Evolutionary conservation across 345 rosid genomes (phyloP), one percentile per base, ranked within the genome.

Genomic region (Corymbia maculata): DNA sequence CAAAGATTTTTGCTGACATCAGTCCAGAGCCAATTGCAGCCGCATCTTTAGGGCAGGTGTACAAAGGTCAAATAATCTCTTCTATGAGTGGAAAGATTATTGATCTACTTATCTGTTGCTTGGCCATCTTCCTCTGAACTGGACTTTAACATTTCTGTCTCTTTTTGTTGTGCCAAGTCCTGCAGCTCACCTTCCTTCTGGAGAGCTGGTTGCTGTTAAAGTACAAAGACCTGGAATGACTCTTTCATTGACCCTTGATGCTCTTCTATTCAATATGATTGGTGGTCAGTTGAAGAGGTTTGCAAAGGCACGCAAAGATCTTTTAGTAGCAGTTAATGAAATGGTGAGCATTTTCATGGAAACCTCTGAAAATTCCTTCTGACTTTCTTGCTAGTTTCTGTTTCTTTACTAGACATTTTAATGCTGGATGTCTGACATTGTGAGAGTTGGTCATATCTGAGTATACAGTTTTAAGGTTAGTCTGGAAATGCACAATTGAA

Each of bases 211-310:
- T 90, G 99, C 99, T 88, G 98, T 98, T 89, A 97, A 98, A 90
- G 99, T 98, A 90, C 98, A 97, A 93, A 96, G 99, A 91, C 99
- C 99, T 89, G 99, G 99, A 66, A 96, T 97, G 97, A 90, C 93
- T 49, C 93, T 92, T 88, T 86, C 89, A 32, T 94, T 97, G 94
- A 97, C 98, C 90, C 99, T 96, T 93, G 99, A 97, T 91, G 99
- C 99, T 53, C 93, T 95, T 85, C 93, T 97, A 89, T 97, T 97
- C 89, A 92, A 94, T 86, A 94, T 97, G 97, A 96, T 97, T 75
- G 97, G 99, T 79, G 99, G 98, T n/a, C 99, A 98, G 89, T 90
- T 98, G 86, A 96, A 97, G 92, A 95, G 96, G 52, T 98, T 98
- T 95, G 95, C 99, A 24, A 94, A 96, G 90, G 98, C 99, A 55